Base-by-base conservation (phyloP, 2,329 filamentous ascomycete species). In the Macrophomina phaseolina region DNA sequence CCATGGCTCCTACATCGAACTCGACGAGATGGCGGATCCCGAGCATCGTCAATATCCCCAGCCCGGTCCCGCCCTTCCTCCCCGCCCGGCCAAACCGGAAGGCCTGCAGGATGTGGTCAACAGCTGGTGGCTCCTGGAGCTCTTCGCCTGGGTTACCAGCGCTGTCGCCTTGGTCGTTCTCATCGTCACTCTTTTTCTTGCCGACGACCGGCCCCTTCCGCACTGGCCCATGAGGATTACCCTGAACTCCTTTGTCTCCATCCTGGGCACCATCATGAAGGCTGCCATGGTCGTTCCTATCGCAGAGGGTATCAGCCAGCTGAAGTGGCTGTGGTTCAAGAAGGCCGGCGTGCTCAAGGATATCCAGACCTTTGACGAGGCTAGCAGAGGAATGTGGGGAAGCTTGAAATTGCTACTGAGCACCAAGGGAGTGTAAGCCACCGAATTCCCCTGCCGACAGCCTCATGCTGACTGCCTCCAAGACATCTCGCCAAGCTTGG, bases 251-350 rank as follows among this genome's bases (percentile, higher is more conserved):
- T 62, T 78, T 9, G 71, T 81, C 14, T 71, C 79, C 4, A 64
- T 78, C 64, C 68, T 80, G 36, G 74, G 73, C 2, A 79, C 74
- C 3, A 55, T 77, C 9, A 69, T 66, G 5, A 79, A 78, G 63
- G 67, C 74, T 1, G 66, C 75, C 3, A 68, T 80, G 60, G 67
- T 80, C 42, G 69, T 78, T 4, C 71, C 73, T 5, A 66, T 77
- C 16, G 72, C 76, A 1, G 72, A 74, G 38, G 74, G 74, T 30
- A 69, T 80, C 32, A 72, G 74, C 48, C 79, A 81, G 67, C 67
- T 78, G 42, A 80, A 80, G 69, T 81, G 78, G 78, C 18, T 69
- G 3, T 72, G 75, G 64, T 76, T 76, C 64, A 66, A 66, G 18
- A 60, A 66, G 56, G 56, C 53, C 32, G 56, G 64, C 18, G 55